Evolutionary conservation across 2,329 filamentous ascomycete genomes (phyloP).

Genomic region (Pseudogymnoascus verrucosus): DNA sequence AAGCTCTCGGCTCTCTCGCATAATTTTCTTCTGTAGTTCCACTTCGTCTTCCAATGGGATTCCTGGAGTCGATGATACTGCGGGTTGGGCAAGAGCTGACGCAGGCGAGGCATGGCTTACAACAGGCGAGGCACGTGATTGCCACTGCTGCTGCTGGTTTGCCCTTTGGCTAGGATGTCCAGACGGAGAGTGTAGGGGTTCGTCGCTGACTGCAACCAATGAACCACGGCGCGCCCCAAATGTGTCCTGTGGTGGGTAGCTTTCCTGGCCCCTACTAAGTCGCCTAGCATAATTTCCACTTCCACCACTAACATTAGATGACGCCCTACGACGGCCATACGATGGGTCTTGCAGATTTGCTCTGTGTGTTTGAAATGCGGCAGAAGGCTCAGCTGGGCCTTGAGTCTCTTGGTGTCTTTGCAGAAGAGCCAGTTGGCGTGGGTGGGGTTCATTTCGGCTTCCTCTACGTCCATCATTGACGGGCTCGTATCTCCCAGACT

Average conservation of each 20-base stretch:
- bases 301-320: slow-evolving; percentile 84
- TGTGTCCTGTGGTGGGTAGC: slow-evolving; percentile 28
- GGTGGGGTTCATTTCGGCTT: slow-evolving; percentile 58
- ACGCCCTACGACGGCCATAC: slow-evolving; percentile 71
- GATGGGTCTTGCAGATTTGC: slow-evolving; percentile 55
- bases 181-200: slow-evolving; percentile 33
- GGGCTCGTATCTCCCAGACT: slow-evolving; percentile 87
- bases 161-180: slow-evolving; percentile 22
- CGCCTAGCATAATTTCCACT: slow-evolving; percentile 57
- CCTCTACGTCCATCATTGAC: slow-evolving; percentile 67
- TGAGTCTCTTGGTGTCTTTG: slow-evolving; percentile 60
- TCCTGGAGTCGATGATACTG: slow-evolving; percentile 21
- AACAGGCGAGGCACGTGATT: slow-evolving; percentile 30
- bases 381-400: slow-evolving; percentile 71
- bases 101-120: slow-evolving; percentile 28
- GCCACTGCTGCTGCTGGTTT: slow-evolving; percentile 30
- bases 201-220: slow-evolving; percentile 42
- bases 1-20: slow-evolving; percentile 62
- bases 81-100: slow-evolving; percentile 26
- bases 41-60: slow-evolving; percentile 44
- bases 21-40: slow-evolving; percentile 60
- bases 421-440: slow-evolving; percentile 68
- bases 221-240: slow-evolving; percentile 41
- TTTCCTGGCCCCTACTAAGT: slow-evolving; percentile 28
- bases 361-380: slow-evolving; percentile 75